Evolutionary conservation across 805 yeast genomes (phyloP), one percentile per base, ranked within the genome.

Genomic region (Yarrowia phangngaensis): DNA sequence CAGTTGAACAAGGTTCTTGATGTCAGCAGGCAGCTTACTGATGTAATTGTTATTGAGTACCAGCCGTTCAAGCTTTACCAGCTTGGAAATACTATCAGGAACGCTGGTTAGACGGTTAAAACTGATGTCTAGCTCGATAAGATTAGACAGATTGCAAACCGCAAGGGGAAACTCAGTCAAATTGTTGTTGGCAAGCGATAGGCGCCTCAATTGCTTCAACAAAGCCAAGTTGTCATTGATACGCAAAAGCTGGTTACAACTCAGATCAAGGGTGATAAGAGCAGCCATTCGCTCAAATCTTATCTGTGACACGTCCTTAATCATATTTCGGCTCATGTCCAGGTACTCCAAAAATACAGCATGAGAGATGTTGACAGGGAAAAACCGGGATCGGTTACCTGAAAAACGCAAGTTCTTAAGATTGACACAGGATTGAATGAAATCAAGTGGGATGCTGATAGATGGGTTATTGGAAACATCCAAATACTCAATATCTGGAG

Each of bases 381-480:
- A 83, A 38, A 70, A 74, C 6, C 82, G 77, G 17, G 84, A 78
- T 50, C 92, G 82, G 56, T 84, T 83, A 54, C 79, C 73, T 1
- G 84, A 78, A 69, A 80, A 85, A 50, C 79, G 73, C 53, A 88
- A 70, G 47, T 76, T 75, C 20, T 75, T 72, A 58, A 88, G 70
- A 58, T 84, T 84, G 30, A 78, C 74, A 55, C 95, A 85, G 17
- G 82, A 65, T 61, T 87, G 95, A 58, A 89, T 79, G 61, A 89
- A 89, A 60, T 88, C 95, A 50, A 78, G 67, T 0, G 97, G 95
- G 24, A 89, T 69, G 52, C 80, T 78, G 47, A 90, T 81, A 13
- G 94, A 83, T 4, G 95, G 95, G 61, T 89, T 89, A 54, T 82
- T 78, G 2, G 94, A 83, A 7, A 87, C 86, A 63, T 89, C 90